These are phyloP conservation scores for Pachysolen tannophilus DNA, from an alignment of 805 yeast genomes.

Conservation along the genomic window DNA sequence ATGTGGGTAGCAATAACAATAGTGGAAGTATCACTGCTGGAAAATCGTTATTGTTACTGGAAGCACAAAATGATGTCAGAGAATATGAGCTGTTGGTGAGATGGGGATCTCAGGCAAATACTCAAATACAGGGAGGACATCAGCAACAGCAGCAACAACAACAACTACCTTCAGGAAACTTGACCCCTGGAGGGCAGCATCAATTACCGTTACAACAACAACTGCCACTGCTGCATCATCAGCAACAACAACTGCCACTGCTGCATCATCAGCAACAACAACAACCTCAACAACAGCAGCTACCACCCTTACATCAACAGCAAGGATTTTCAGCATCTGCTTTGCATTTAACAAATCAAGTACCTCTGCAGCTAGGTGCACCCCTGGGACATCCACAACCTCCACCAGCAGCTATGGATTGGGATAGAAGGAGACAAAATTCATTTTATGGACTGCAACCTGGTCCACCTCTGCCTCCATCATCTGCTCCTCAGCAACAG, in stretches of 20 bases:
- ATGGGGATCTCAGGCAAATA: slow-evolving; percentile 11
- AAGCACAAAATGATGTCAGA: slow-evolving; percentile 34
- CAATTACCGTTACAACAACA: slow-evolving; percentile 17
- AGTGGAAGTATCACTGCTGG: slow-evolving; percentile 24
- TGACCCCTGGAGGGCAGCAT: slow-evolving; percentile 15
- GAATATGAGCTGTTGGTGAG: slow-evolving; percentile 42
- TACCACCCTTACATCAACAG: too few relatives aligned
- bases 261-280: slow-evolving; percentile 6
- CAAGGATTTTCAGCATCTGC: background rate
- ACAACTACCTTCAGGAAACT: slow-evolving; percentile 16
- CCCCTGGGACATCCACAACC: too few relatives aligned
- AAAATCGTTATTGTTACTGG: slow-evolving; percentile 36
- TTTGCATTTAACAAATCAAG: background rate
- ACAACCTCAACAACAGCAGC: slow-evolving; percentile 13
- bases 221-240: slow-evolving; percentile 14
- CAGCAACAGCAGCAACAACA: slow-evolving; percentile 8
- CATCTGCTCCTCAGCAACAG: slow-evolving; percentile 7
- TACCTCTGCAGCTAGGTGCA: too few relatives aligned
- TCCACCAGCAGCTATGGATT: slow-evolving; percentile 1
- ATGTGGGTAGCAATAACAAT: slow-evolving; percentile 10
- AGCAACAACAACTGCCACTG: slow-evolving; percentile 3
- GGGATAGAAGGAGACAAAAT: slow-evolving; percentile 9
- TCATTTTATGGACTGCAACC: slow-evolving; percentile 4
- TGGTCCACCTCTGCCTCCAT: slow-evolving; percentile 2
- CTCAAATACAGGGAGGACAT: slow-evolving; percentile 1